Base-by-base conservation (phyloP, 176 grass and related monocot species). In the Oryza longistaminata region DNA sequence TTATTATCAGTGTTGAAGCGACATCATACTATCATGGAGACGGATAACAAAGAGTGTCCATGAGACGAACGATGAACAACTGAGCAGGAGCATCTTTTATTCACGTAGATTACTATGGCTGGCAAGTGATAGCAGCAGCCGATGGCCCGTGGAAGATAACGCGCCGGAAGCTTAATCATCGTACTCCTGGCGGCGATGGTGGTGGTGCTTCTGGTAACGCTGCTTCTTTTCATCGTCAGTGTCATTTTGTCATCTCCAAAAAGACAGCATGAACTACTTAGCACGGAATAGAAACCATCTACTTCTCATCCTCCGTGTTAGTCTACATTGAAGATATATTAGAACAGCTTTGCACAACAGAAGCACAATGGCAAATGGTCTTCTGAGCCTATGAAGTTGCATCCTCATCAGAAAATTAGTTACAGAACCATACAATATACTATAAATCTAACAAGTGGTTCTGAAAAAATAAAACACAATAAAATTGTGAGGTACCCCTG, bases 221-320 rank as follows among this genome's bases (percentile, higher is more conserved):
- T 79, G 55, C 86, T 93, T 91, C 70, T 93, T 91, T 70, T 93
- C 91, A 55, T 93, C 91, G 25, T 93, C 91, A 5, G 86, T 91
- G 64, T 87, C 90, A 13, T 89, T 82, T 89, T 82, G n/a, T 91
- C 84, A 55, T 91, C 82, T 90, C 66, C 45, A 26, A 66, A 68
- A 40, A 29, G 14, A 21, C 64, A 86, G 26, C 46, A 77, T 0
- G 25, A 68, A 40, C 52, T 39, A 61, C 9, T 83, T 45, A 84
- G n/a, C 1, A 35, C 5, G 27, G 40, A 37, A 6, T 9, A 46
- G 7, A 68, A 49, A 61, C 1, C 25, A 35, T 31, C 17, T 14
- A 19, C 29, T 53, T 58, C 37, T 70, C 34, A 44, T 7, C 76
- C n/a, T 64, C 11, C 5, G 12, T 11, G 1, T 43, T 68, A 10